phyloP scores from a whole-genome alignment of 306 rosid species.

The Vachellia collinsii region DNA sequence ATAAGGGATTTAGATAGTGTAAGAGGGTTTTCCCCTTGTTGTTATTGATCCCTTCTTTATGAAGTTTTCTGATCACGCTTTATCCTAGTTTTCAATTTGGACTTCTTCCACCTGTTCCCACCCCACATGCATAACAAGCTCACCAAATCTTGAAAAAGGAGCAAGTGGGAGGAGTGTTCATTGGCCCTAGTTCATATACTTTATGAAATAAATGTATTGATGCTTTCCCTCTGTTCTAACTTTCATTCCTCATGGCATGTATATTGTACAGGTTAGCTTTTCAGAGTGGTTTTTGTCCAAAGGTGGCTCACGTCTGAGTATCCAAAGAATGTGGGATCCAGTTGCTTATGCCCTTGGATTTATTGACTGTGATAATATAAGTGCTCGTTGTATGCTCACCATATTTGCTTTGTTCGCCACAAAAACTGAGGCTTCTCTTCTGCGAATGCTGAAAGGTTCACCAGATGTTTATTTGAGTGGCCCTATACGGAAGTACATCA shows the following conservation, averaged over 20 bases:
- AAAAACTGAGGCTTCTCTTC: slow-evolving; percentile 95
- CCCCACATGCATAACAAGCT: not conserved
- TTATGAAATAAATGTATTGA: not conserved
- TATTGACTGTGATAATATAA: slow-evolving; percentile 96
- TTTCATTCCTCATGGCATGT: slow-evolving; percentile 7
- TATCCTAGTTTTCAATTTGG: slow-evolving; percentile 12
- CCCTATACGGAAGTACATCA: slow-evolving; percentile 87
- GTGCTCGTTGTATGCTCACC: slow-evolving; percentile 99
- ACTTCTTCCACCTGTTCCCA: slow-evolving; percentile 17
- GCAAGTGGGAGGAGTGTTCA: slow-evolving; percentile 1
- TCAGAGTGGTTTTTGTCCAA: slow-evolving; percentile 98
- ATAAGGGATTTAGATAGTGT: slow-evolving; percentile 88
- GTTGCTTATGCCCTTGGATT: slow-evolving; percentile 99
- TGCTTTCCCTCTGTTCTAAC: slow-evolving; percentile 1
- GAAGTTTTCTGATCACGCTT: slow-evolving; percentile 20
- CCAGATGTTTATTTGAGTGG: slow-evolving; percentile 94
- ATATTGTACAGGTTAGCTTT: slow-evolving; percentile 80
- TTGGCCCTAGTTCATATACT: slow-evolving; percentile 18
- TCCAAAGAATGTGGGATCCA: slow-evolving; percentile 94
- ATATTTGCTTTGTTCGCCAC: slow-evolving; percentile 97
- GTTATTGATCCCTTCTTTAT: slow-evolving; percentile 18
- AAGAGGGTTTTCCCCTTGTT: slow-evolving; percentile 45
- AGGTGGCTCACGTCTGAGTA: slow-evolving; percentile 96
- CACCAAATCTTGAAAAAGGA: slow-evolving; percentile 2
- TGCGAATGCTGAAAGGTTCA: slow-evolving; percentile 98